phyloP scores from a whole-genome alignment of 495 filamentous ascomycete species.

The Thozetella sp. region DNA sequence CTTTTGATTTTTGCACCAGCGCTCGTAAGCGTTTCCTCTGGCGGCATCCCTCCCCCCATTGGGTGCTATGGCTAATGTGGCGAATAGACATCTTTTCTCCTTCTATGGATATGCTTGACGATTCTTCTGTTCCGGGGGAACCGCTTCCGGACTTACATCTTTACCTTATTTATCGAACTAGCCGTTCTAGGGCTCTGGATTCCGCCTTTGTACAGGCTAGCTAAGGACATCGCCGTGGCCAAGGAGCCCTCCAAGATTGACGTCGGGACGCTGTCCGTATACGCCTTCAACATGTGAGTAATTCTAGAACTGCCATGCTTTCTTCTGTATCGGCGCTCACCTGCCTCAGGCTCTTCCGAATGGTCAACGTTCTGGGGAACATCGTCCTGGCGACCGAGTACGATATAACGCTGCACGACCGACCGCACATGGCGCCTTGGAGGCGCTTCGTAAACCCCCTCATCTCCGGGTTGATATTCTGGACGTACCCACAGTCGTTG shows the following conservation, averaged over 20 bases:
- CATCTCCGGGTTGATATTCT: conserved; percentile 16
- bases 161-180: conserved; percentile 22
- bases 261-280: conserved; percentile 17
- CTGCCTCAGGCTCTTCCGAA: conserved; percentile 17
- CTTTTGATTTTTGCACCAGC: conserved; percentile 23
- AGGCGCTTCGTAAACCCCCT: conserved; percentile 11
- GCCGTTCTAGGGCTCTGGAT: conserved; percentile 28
- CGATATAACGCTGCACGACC: conserved; percentile 14
- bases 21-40: conserved; percentile 20
- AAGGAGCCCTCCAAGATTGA: background rate
- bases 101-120: conserved; percentile 24
- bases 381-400: conserved; percentile 16
- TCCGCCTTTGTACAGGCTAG: conserved; percentile 22
- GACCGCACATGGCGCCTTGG: conserved; percentile 6
- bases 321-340: background rate
- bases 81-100: conserved; percentile 22
- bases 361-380: conserved; percentile 25
- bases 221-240: background rate
- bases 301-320: background rate
- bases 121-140: conserved; percentile 18
- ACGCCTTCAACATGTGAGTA: conserved; percentile 24
- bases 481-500: conserved; percentile 25
- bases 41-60: background rate
- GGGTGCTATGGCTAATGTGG: background rate
- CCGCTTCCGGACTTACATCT: conserved; percentile 13